Conservation (phyloP, 2,329 filamentous ascomycete species). For the Shiraia sp. region DNA sequence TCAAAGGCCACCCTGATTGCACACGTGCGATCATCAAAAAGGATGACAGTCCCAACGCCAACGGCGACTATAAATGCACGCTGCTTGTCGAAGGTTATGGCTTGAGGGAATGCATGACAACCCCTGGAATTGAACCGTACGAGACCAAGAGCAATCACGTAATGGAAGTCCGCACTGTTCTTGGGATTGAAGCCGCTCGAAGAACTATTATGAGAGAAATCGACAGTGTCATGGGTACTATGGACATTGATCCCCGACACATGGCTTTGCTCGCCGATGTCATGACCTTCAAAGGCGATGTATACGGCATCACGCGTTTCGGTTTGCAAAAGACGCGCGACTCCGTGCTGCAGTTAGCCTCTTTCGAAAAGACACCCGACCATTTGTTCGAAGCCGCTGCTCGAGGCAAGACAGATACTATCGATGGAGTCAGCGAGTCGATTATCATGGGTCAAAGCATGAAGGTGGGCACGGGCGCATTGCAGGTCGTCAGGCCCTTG, state of each 20-base stretch:
- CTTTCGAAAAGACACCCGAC: constrained; percentile 97
- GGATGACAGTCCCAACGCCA: constrained; percentile 68
- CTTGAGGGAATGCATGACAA: constrained; percentile 86
- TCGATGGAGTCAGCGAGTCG: constrained; percentile 92
- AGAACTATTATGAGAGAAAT: constrained; percentile 90
- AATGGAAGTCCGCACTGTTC: constrained; percentile 82
- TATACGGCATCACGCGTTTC: constrained; percentile 94
- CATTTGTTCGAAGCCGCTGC: constrained; percentile 95
- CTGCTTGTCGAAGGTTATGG: constrained; percentile 93
- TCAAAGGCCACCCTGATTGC: constrained; percentile 87
- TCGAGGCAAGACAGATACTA: constrained; percentile 86
- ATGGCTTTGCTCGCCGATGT: constrained; percentile 97
- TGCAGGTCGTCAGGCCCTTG: constrained; percentile 81
- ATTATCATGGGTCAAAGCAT: constrained; percentile 99
- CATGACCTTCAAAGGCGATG: constrained; percentile 98
- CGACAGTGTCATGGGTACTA: constrained; percentile 82
- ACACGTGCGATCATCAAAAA: constrained; percentile 87
- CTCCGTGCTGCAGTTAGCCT: constrained; percentile 88
- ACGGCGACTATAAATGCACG: constrained; percentile 59
- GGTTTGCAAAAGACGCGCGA: constrained; percentile 96
- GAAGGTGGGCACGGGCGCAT: constrained; percentile 85
- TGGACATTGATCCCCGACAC: constrained; percentile 96
- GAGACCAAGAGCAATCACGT: constrained; percentile 80
- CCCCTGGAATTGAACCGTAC: constrained; percentile 82
- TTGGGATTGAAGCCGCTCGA: constrained; percentile 93